phyloP scores from a whole-genome alignment of 306 rosid genomes.

The Vicia sativa region DNA sequence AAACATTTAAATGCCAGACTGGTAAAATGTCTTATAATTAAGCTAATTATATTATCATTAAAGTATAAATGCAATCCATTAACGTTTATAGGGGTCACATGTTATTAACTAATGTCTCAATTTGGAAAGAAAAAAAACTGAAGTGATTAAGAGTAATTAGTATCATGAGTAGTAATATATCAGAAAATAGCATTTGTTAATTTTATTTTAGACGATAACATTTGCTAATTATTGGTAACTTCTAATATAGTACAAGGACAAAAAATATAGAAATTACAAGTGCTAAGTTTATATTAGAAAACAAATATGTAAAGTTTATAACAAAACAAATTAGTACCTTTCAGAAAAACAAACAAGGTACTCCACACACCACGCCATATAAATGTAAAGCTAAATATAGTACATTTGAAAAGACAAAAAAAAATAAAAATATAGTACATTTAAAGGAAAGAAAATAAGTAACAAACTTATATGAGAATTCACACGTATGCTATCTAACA shows the following conservation, averaged over 20 bases:
- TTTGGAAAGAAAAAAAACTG: background rate
- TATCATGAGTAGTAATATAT: background rate
- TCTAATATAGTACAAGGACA: background rate
- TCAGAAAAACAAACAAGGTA: no score
- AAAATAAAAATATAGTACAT: no score
- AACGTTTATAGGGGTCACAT: background rate
- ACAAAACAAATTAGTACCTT: no score
- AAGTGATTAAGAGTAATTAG: background rate
- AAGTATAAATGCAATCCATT: conserved; percentile 13
- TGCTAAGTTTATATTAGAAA: background rate
- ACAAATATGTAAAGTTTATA: background rate
- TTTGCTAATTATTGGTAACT: background rate
- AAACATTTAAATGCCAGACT: conserved; percentile 14
- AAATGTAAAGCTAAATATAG: no score
- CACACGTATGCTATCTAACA: no score
- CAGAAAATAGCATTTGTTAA: background rate
- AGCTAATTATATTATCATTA: conserved; percentile 15
- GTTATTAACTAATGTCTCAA: background rate
- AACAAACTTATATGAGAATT: no score
- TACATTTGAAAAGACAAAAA: no score
- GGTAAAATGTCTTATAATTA: conserved; percentile 13
- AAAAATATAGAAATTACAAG: background rate
- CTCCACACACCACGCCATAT: no score
- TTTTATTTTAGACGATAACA: background rate
- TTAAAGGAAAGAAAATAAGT: no score